Percentiles rank a stretch among this genome's conserved stretches.
phyloP scores from a whole-genome alignment of 768 basidiomycete genomes.

The Psilocybe sp. region DNA sequence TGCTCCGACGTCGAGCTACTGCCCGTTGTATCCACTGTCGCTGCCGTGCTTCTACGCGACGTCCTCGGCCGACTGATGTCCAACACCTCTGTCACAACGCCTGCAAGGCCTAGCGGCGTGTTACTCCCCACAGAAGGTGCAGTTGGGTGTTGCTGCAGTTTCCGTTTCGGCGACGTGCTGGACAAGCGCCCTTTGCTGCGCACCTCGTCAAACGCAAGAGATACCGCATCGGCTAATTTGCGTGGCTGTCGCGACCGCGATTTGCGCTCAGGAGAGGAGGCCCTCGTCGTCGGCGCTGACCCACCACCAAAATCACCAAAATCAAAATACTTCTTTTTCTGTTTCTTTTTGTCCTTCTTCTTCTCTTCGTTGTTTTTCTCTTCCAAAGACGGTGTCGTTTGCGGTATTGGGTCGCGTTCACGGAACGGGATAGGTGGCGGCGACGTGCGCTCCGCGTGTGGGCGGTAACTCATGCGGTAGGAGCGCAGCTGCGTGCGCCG shows the following conservation, averaged over 20 bases:
- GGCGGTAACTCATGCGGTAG: slow-evolving; percentile 24
- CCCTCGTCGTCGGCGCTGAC: slow-evolving; percentile 17
- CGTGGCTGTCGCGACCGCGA: slow-evolving; percentile 20
- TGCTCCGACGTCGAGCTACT: slow-evolving; percentile 6
- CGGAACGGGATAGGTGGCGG: slow-evolving; percentile 17
- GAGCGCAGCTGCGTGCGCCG: slow-evolving; percentile 21
- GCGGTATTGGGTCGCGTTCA: background rate
- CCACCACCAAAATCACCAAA: slow-evolving; percentile 12
- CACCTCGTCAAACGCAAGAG: slow-evolving; percentile 17
- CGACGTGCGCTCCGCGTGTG: slow-evolving; percentile 9
- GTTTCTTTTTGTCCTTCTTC: slow-evolving; percentile 10
- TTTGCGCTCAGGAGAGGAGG: slow-evolving; percentile 21
- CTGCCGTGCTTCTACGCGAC: slow-evolving; percentile 4
- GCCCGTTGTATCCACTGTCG: slow-evolving; percentile 3
- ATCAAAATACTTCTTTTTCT: slow-evolving; percentile 14
- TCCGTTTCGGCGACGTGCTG: slow-evolving; percentile 7
- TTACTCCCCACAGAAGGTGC: background rate
- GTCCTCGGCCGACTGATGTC: slow-evolving; percentile 14
- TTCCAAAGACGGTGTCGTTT: background rate
- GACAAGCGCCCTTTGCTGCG: slow-evolving; percentile 5
- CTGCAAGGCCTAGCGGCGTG: no score
- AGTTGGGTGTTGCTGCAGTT: background rate
- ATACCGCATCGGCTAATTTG: slow-evolving; percentile 16
- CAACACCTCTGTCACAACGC: slow-evolving; percentile 12
- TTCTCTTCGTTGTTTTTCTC: background rate